Evolutionary conservation across 345 rosid genomes (phyloP), one percentile per base, ranked within the genome.

Genomic region (Populus tremula): DNA sequence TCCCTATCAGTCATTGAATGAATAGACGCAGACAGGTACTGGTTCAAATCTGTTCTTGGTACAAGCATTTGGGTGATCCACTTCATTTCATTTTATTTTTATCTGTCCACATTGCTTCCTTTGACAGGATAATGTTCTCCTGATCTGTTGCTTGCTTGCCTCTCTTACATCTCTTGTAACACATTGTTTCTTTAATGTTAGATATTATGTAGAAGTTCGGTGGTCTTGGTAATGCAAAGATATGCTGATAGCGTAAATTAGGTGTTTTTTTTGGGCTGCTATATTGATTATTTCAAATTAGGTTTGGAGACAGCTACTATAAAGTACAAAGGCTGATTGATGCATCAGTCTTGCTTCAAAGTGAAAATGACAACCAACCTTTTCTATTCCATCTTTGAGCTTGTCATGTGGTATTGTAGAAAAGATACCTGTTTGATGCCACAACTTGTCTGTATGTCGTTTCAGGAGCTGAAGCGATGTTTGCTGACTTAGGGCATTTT

Each of bases 401-500:
- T 73, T 69, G 45, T 64, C 61, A 21, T 8, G 10, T 69, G 39
- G 31, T 67, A 73, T 64, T 54, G 36, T 61, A 33, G 72, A 71
- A 69, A 63, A 71, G 14, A 43, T 56, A 9, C 5, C 25, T 5
- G 25, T 79, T 70, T 49, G 36, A 21, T 23, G 35, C 50, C 35
- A 0, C 70, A 74, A 50, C 23, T 18, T 35, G 33, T 66, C 39
- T 29, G 12, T 53, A 21, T 79, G 69, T 79, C 75, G 20, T 73
- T 77, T 49, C 87, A 96, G 99, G 99, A 72, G 94, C 97, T 5
- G 99, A 96, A 89, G 99, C 99, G 35, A 93, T 96, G 99, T 92
- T 96, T 87, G 98, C 98, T 74, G 99, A 96, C 86, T 85, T 93
- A 21, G 98, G 99, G 74, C 98, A 93, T 89, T 96, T 96, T 86